These are phyloP conservation scores for Ceriops tagal DNA, from an alignment of 345 rosid genomes.

Conservation along the genomic window DNA sequence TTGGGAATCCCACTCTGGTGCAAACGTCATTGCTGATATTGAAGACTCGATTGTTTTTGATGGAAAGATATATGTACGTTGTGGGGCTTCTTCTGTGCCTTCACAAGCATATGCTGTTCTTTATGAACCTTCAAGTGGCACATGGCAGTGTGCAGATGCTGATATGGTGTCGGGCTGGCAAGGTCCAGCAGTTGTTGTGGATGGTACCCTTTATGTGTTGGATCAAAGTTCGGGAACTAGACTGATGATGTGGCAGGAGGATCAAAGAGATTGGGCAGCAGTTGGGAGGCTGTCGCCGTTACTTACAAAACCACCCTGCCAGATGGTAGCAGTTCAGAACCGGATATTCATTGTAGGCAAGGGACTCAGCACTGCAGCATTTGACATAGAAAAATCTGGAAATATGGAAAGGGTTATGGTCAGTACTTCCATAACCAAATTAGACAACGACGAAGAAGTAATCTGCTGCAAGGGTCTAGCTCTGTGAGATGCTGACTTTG, in stretches of 20 bases:
- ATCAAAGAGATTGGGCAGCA: slow-evolving; percentile 53
- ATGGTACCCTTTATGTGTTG: slow-evolving; percentile 60
- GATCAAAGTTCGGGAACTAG: slow-evolving; percentile 71
- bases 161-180: slow-evolving; percentile 69
- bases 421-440: slow-evolving; percentile 59
- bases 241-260: slow-evolving; percentile 65
- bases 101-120: slow-evolving; percentile 36
- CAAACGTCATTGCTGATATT: slow-evolving; percentile 43
- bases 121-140: slow-evolving; percentile 45
- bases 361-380: slow-evolving; percentile 61
- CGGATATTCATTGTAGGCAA: slow-evolving; percentile 60
- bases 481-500: slow-evolving; percentile 25
- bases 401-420: slow-evolving; percentile 58
- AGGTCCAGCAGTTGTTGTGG: slow-evolving; percentile 73
- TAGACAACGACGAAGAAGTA: slow-evolving; percentile 39
- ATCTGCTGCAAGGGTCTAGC: slow-evolving; percentile 56
- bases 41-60: slow-evolving; percentile 69
- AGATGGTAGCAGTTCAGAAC: slow-evolving; percentile 58
- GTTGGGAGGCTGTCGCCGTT: slow-evolving; percentile 61
- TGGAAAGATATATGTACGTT: slow-evolving; percentile 55
- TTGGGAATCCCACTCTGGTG: slow-evolving; percentile 41
- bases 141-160: slow-evolving; percentile 62
- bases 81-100: slow-evolving; percentile 33
- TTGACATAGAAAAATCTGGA: slow-evolving; percentile 47
- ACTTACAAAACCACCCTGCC: slow-evolving; percentile 65